These are phyloP conservation scores for Talaromyces liani DNA, from an alignment of 495 filamentous ascomycete genomes.

Conservation along the genomic window DNA sequence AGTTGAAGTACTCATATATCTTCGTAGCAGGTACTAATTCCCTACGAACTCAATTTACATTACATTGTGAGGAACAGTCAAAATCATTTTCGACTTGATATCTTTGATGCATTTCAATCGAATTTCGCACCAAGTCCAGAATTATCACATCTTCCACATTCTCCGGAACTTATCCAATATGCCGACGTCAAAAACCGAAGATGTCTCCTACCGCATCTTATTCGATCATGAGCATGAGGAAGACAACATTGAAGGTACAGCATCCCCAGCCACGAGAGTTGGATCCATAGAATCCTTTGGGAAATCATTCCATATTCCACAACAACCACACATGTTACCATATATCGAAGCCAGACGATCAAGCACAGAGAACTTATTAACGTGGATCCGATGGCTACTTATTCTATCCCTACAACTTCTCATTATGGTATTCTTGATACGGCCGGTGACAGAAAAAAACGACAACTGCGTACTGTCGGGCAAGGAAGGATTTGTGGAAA, in stretches of 20 bases:
- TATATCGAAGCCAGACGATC: not conserved
- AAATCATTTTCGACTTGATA: not conserved
- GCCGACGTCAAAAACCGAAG: not conserved
- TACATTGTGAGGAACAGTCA: not conserved
- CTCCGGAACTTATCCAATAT: not conserved
- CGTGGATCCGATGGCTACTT: not conserved
- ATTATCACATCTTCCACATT: not conserved
- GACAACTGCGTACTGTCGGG: conserved; percentile 1
- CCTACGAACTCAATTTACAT: not conserved
- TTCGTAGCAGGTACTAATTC: not conserved
- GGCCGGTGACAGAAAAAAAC: not conserved
- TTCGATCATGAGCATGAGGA: not conserved
- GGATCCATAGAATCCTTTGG: conserved; percentile 1
- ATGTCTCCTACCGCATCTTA: not conserved
- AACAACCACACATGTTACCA: not conserved
- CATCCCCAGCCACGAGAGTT: not conserved
- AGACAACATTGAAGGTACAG: not conserved
- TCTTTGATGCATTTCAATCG: not conserved
- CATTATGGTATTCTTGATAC: not conserved
- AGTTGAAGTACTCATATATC: not conserved
- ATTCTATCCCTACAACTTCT: not conserved
- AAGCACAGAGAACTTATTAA: not conserved
- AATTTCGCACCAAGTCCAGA: no score
- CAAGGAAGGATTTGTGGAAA: conserved; percentile 11
- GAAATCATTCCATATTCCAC: not conserved